Base-by-base conservation (phyloP, 1,139 yeast genomes). In the Protomyces arabidopsidicola region DNA sequence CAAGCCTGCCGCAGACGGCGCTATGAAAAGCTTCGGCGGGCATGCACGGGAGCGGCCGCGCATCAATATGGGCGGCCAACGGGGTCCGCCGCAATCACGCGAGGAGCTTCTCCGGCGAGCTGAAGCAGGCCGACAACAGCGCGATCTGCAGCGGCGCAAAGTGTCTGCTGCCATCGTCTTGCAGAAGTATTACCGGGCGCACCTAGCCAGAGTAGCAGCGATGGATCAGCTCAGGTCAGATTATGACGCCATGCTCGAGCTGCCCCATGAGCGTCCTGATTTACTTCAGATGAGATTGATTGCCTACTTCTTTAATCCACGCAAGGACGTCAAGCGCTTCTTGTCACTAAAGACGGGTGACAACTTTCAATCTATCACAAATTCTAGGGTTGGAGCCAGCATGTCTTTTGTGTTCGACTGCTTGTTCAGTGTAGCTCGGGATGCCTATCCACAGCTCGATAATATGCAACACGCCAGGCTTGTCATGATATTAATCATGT, bases 11-110 rank as follows among this genome's bases (percentile, higher is more conserved):
- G 31, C 31, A 27, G 31, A 27, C 31, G 31, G 31, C 31, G 31
- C 53, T n/a, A 50, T 42, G 48, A n/a, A 16, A 6, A n/a, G 22
- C 50, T n/a, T 55, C 69, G 52, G 66, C 53, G 56, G 65, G 38
- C 52, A 31, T 27, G 58, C 60, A 4, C 24, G 64, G n/a, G 45
- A 45, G 14, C 45, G 57, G 35, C 64, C 64, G 18, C 55, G 62
- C 5, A 61, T 64, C 39, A 60, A 60, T 45, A 53, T 64, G 9
- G 66, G 66, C 14, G 64, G 66, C 38, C 27, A 45, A 24, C 42
- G 60, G 16, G 48, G 1, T 5, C 12, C 14, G 16, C 57, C 45
- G 12, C 42, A 45, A 20, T 45, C 52, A n/a, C 45, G 52, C 27
- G 64, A 53, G 18, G 62, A 42, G 8, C 42, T 64, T n/a, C 31